Percentiles rank a stretch among this genome's conserved stretches.
Conservation (phyloP, 768 basidiomycete genomes). For the Mycena haematopus region DNA sequence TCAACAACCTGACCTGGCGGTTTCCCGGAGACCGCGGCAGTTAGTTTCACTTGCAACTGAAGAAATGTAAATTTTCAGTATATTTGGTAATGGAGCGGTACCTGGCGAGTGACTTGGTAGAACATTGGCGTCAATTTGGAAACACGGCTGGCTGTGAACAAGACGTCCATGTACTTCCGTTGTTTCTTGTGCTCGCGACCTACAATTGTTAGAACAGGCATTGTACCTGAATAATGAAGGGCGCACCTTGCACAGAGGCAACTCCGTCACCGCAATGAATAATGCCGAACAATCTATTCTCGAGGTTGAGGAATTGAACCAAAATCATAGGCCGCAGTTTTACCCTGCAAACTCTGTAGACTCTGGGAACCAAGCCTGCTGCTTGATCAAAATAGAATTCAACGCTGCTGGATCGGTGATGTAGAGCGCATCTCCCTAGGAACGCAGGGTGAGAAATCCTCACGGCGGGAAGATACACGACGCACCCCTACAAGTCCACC, state of each 20-base stretch:
- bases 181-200: constrained; percentile 36
- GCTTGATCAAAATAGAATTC: constrained; percentile 34
- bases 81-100: background rate
- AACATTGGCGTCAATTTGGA: constrained; percentile 35
- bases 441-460: background rate
- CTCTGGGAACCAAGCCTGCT: constrained; percentile 33
- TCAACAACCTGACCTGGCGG: constrained; percentile 23
- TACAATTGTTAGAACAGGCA: constrained; percentile 4
- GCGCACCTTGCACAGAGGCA: constrained; percentile 35
- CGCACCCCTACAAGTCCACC: constrained; percentile 33
- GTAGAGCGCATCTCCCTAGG: constrained; percentile 34
- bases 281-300: constrained; percentile 34
- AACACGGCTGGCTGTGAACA: constrained; percentile 33
- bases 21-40: background rate
- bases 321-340: background rate
- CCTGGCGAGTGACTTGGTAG: constrained; percentile 34
- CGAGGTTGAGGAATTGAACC: background rate
- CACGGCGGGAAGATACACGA: background rate
- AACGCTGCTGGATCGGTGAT: constrained; percentile 36
- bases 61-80: background rate
- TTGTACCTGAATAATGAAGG: no score
- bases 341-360: constrained; percentile 37
- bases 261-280: constrained; percentile 32
- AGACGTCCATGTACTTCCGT: constrained; percentile 34
- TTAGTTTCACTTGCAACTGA: constrained; percentile 13